phyloP scores from a whole-genome alignment of 257 asterid species.

The Fraxinus americana region DNA sequence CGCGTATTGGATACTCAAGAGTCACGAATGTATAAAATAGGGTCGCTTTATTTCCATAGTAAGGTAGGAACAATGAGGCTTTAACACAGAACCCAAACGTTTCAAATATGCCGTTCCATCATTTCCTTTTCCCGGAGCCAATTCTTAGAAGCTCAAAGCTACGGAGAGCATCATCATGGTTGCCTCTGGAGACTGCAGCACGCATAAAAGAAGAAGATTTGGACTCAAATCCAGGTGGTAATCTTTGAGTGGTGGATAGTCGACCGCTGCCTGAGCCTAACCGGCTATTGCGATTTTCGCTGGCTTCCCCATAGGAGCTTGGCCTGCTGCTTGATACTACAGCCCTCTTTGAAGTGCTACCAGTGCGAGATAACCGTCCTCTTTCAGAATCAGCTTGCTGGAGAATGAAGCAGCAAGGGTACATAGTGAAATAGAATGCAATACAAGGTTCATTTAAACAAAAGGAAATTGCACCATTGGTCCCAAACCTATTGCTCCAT shows the following conservation, averaged over 20 bases:
- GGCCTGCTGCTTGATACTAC: slow-evolving; percentile 66
- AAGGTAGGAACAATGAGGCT: not conserved
- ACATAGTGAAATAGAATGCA: not conserved
- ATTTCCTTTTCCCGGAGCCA: slow-evolving; percentile 78
- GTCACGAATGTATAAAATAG: not conserved
- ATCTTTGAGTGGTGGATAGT: slow-evolving; percentile 49
- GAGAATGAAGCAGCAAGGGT: slow-evolving; percentile 20
- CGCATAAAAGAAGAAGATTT: slow-evolving; percentile 74
- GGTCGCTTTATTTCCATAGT: not conserved
- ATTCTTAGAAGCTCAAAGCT: slow-evolving; percentile 86
- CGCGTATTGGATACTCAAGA: not conserved
- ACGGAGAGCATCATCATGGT: slow-evolving; percentile 76
- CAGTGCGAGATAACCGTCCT: slow-evolving; percentile 58
- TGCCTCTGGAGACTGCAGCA: slow-evolving; percentile 54
- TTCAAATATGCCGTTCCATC: not conserved
- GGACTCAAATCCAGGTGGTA: slow-evolving; percentile 66
- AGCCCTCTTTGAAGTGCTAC: slow-evolving; percentile 68
- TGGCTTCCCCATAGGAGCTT: slow-evolving; percentile 73
- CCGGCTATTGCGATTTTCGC: slow-evolving; percentile 52
- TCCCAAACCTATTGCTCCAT: not conserved
- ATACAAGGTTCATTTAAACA: not conserved
- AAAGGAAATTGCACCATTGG: not conserved
- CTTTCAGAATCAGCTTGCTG: slow-evolving; percentile 68
- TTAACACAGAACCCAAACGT: slow-evolving; percentile 6
- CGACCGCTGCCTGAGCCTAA: slow-evolving; percentile 62